Evolutionary conservation across 176 grass and related monocot species (phyloP).

Genomic region (Musa itinerans): DNA sequence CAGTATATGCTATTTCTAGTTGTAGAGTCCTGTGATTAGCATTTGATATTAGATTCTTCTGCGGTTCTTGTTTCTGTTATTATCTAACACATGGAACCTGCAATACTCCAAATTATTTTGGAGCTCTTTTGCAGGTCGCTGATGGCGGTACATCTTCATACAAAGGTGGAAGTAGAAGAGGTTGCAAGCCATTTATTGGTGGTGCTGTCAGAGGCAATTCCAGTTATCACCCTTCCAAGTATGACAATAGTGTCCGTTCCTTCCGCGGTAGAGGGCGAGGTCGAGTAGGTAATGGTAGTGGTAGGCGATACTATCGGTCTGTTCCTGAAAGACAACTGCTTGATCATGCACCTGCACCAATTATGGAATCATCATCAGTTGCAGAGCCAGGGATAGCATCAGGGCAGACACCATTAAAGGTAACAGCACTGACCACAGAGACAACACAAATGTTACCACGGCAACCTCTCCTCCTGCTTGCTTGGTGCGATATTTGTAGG

Average conservation of each 20-base stretch:
- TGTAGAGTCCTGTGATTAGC: no score
- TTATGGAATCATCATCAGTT: background rate
- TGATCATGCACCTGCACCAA: background rate
- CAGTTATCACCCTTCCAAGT: constrained; percentile 11
- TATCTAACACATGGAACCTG: no score
- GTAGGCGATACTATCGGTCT: background rate
- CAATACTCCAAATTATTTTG: background rate
- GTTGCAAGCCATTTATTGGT: constrained; percentile 18
- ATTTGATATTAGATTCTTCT: no score
- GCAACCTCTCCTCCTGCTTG: constrained; percentile 20
- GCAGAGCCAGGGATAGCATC: background rate
- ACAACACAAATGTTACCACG: background rate
- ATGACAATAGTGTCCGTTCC: constrained; percentile 13
- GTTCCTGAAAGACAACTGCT: background rate
- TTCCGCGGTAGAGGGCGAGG: constrained; percentile 17
- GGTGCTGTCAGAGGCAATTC: constrained; percentile 23
- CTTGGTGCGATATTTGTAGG: constrained; percentile 66
- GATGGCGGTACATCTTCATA: background rate
- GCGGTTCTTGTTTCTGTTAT: no score
- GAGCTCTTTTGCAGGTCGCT: background rate
- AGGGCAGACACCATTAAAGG: background rate
- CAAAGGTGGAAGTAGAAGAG: constrained; percentile 14
- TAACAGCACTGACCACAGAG: background rate
- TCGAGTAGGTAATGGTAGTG: constrained; percentile 1
- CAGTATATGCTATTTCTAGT: no score